Evolutionary conservation across 2,329 filamentous ascomycete species (phyloP), one percentile per base, ranked within the genome.

Genomic region (Pestalotiopsis sp.): DNA sequence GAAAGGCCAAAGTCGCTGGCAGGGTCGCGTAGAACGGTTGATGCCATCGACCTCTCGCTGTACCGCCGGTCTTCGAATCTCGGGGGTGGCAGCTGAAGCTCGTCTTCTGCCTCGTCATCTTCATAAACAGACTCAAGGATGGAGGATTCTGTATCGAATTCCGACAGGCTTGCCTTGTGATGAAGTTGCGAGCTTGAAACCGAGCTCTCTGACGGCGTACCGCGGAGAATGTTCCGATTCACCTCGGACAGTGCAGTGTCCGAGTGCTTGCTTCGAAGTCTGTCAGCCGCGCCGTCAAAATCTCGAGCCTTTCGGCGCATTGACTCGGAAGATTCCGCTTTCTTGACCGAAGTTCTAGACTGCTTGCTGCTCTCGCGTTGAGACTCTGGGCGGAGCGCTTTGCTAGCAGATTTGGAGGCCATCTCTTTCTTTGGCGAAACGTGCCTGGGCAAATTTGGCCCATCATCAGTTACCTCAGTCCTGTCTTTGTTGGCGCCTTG

Each of bases 1-100:
- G 80, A 84, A 56, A 81, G 74, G 11, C 31, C 56, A 27, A 59
- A 41, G 11, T 23, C 23, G 36, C 64, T 66, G 20, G 39, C 64
- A 17, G 52, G 64, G 36, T 79, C 81, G 66, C 79, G 80, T 17
- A 82, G 71, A 11, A 82, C 72, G 0, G 80, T 82, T 6, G 81
- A 85, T n/a, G 78, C 76, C 36, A 80, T 38, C 20, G 77, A 79
- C 14, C 58, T 66, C 27, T 72, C 67, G 57, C 77, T 79, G n/a
- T 56, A 68, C 69, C 69, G 75, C n/a, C 72, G 73, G 31, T 64
- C 58, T 49, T 69, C 67, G 41, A 72, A 69, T 25, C 74, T 73
- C 20, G 73, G 66, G 3, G 76, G 76, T 25, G 78, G 76, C 25
- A 78, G 69, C 9, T 77, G 73, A 23, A 68, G 75, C 11, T 73